A percentile compares a stretch with the other conserved stretches of the same genome.
Conservation (phyloP, 805 yeast species). For the Wickerhamiella alocasiicola region DNA sequence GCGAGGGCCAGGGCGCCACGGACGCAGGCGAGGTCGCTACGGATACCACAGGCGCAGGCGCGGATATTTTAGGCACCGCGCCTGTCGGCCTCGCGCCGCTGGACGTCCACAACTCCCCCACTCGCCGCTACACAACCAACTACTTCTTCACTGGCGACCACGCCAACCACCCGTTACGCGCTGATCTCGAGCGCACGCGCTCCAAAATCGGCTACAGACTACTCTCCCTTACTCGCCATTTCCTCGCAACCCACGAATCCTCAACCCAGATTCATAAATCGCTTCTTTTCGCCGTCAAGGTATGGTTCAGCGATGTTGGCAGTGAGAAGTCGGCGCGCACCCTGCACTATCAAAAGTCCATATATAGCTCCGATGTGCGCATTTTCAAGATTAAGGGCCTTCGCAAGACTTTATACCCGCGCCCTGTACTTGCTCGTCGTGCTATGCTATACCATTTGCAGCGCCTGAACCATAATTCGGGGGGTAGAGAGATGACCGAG, state of each 20-base stretch:
- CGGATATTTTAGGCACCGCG: conserved; percentile 5
- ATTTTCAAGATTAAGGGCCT: conserved; percentile 53
- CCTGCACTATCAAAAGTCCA: conserved; percentile 41
- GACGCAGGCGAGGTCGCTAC: not conserved
- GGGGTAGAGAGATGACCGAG: conserved; percentile 56
- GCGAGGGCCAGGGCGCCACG: not conserved
- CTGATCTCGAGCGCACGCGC: conserved; percentile 47
- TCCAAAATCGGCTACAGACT: conserved; percentile 48
- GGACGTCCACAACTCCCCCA: conserved; percentile 39
- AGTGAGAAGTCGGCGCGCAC: conserved; percentile 49
- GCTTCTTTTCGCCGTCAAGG: conserved; percentile 48
- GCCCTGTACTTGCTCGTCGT: conserved; percentile 65
- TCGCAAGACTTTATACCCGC: conserved; percentile 52
- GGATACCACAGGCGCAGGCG: conserved; percentile 3
- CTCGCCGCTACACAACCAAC: conserved; percentile 49
- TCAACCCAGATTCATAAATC: conserved; percentile 52
- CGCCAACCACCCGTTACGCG: conserved; percentile 34
- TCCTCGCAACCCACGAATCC: conserved; percentile 42
- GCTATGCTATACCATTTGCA: conserved; percentile 62
- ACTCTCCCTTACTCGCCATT: conserved; percentile 41
- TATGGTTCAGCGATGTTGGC: conserved; percentile 76
- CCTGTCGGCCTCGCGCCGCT: conserved; percentile 1
- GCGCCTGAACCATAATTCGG: conserved; percentile 57
- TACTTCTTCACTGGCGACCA: conserved; percentile 52
- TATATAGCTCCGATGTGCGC: conserved; percentile 43